A percentile compares a stretch with the other conserved stretches of the same genome.
Evolutionary conservation across 1,284 basidiomycete genomes (phyloP).

Genomic region (Marasmius tenuissimus): DNA sequence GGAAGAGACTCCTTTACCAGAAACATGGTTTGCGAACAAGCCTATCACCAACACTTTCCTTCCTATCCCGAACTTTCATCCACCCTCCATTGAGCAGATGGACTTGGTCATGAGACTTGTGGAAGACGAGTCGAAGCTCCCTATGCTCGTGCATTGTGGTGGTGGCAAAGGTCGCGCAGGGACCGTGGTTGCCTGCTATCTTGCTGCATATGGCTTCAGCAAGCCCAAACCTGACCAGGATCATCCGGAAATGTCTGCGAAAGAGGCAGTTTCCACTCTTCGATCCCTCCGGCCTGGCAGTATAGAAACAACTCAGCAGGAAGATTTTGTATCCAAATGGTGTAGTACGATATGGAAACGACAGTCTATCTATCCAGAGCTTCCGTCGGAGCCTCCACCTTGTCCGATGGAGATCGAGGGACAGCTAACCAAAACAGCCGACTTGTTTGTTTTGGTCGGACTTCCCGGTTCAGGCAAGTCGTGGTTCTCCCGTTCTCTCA

Average conservation of each 20-base stretch:
- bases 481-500: slow-evolving; percentile 47
- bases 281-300: slow-evolving; percentile 53
- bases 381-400: slow-evolving; percentile 48
- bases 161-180: slow-evolving; percentile 66
- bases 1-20: slow-evolving; percentile 50
- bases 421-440: slow-evolving; percentile 26
- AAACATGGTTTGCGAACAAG: slow-evolving; percentile 46
- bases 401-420: slow-evolving; percentile 47
- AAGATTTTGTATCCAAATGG: slow-evolving; percentile 55
- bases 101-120: slow-evolving; percentile 51
- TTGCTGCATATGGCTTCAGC: slow-evolving; percentile 55
- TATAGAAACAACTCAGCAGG: slow-evolving; percentile 55
- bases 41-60: slow-evolving; percentile 54
- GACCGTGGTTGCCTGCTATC: slow-evolving; percentile 59
- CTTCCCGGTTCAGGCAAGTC: slow-evolving; percentile 64
- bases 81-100: slow-evolving; percentile 61
- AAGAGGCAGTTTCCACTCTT: slow-evolving; percentile 46
- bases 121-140: slow-evolving; percentile 41
- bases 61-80: slow-evolving; percentile 51
- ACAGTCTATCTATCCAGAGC: slow-evolving; percentile 45
- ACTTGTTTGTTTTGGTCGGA: slow-evolving; percentile 55
- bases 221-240: slow-evolving; percentile 34
- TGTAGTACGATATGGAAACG: slow-evolving; percentile 61
- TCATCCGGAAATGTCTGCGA: slow-evolving; percentile 47
- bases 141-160: slow-evolving; percentile 60